Evolutionary conservation across 2,329 filamentous ascomycete species (phyloP).

Genomic region (Xenosphaeropsis pyriputrescens): DNA sequence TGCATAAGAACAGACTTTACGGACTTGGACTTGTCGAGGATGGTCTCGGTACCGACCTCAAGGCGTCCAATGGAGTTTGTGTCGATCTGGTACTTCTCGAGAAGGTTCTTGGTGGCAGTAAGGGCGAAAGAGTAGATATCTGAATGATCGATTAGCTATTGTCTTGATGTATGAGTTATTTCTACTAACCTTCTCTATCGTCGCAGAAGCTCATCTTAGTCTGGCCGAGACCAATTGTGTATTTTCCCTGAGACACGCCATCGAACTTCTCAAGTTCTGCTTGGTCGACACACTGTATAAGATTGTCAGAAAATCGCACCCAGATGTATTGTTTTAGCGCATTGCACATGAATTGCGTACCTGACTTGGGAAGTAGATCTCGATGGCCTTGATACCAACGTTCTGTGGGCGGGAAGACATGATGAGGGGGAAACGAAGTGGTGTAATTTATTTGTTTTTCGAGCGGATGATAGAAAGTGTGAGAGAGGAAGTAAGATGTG

Average conservation of each 20-base stretch:
- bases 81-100: slow-evolving; percentile 76
- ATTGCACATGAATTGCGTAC: slow-evolving; percentile 30
- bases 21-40: slow-evolving; percentile 82
- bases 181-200: slow-evolving; percentile 60
- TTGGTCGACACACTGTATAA: slow-evolving; percentile 64
- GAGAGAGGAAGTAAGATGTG: no score
- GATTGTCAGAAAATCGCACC: neutral
- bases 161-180: neutral
- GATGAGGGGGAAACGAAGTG: slow-evolving; percentile 1
- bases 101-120: slow-evolving; percentile 62
- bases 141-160: slow-evolving; percentile 19
- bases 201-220: slow-evolving; percentile 90
- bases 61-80: slow-evolving; percentile 63
- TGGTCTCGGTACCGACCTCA: slow-evolving; percentile 75
- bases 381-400: slow-evolving; percentile 86
- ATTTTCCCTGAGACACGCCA: slow-evolving; percentile 69
- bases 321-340: no score
- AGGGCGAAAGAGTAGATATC: slow-evolving; percentile 81
- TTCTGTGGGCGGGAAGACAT: slow-evolving; percentile 73
- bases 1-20: slow-evolving; percentile 84
- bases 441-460: no score
- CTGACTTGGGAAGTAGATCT: slow-evolving; percentile 79
- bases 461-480: no score
- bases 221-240: slow-evolving; percentile 83
- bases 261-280: slow-evolving; percentile 74